These are phyloP conservation scores for Gilbertella persicaria DNA, from an alignment of 371 early-diverging fungal species.

Conservation along the genomic window DNA sequence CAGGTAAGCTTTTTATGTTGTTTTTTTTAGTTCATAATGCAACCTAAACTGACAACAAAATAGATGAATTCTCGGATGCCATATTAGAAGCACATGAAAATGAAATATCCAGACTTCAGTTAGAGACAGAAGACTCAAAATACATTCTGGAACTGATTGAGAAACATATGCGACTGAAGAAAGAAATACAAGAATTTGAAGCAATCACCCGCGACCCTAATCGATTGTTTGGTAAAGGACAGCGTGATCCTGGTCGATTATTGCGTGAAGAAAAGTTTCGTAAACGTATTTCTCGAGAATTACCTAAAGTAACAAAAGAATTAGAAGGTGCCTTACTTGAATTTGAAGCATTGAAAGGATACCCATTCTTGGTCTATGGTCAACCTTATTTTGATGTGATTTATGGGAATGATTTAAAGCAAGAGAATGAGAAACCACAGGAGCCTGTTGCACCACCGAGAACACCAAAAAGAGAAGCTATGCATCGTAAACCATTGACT, in stretches of 20 bases:
- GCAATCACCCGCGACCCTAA: constrained; percentile 47
- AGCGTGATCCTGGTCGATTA: constrained; percentile 50
- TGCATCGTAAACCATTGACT: constrained; percentile 17
- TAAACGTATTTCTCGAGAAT: constrained; percentile 40
- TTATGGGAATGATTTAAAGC: constrained; percentile 7
- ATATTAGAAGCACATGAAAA: constrained; percentile 36
- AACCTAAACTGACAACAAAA: no score
- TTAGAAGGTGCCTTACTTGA: constrained; percentile 41
- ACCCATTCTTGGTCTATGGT: constrained; percentile 40
- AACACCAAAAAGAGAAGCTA: constrained; percentile 21
- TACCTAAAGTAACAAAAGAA: constrained; percentile 45
- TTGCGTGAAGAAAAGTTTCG: constrained; percentile 51
- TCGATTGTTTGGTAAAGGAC: constrained; percentile 47
- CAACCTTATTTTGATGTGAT: constrained; percentile 37
- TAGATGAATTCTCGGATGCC: constrained; percentile 24
- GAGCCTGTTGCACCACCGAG: constrained; percentile 1
- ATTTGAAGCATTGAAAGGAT: constrained; percentile 33
- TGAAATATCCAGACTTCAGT: constrained; percentile 35
- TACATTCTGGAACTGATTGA: constrained; percentile 44
- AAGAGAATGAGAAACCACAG: constrained; percentile 13
- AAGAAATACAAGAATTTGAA: constrained; percentile 47
- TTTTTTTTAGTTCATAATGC: background rate
- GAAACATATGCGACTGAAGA: constrained; percentile 39
- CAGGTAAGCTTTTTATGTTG: constrained; percentile 9
- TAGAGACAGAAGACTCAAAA: constrained; percentile 38